These are phyloP conservation scores for Cryoendolithus antarcticus DNA, from an alignment of 2,329 filamentous ascomycete species.

Conservation along the genomic window DNA sequence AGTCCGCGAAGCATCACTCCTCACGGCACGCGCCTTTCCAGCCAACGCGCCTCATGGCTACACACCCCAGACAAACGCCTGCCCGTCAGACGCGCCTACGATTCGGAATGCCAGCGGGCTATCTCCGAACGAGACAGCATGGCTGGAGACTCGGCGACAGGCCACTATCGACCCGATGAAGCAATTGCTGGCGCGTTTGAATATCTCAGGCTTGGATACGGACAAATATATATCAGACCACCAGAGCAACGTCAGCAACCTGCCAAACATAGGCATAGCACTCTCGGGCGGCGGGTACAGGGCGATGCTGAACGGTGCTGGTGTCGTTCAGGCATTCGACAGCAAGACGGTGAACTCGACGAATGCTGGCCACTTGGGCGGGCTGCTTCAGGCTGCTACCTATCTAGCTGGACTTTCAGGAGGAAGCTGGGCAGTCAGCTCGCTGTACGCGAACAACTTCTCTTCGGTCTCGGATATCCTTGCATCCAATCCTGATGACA, in stretches of 20 bases:
- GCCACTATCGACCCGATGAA: slow-evolving; percentile 65
- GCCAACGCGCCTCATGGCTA: slow-evolving; percentile 57
- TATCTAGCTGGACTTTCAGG: slow-evolving; percentile 73
- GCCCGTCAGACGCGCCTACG: slow-evolving; percentile 54
- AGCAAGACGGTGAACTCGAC: slow-evolving; percentile 53
- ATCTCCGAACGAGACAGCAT: slow-evolving; percentile 58
- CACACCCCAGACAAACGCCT: slow-evolving; percentile 53
- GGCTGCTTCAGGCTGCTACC: slow-evolving; percentile 66
- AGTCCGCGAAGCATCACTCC: not conserved
- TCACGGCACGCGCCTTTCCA: slow-evolving; percentile 20
- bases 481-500: slow-evolving; percentile 27
- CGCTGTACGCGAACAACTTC: slow-evolving; percentile 66
- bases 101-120: slow-evolving; percentile 52
- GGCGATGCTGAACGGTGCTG: slow-evolving; percentile 70
- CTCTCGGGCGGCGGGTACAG: slow-evolving; percentile 76
- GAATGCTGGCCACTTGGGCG: slow-evolving; percentile 56
- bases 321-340: slow-evolving; percentile 71
- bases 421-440: slow-evolving; percentile 75
- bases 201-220: slow-evolving; percentile 65
- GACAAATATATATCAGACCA: slow-evolving; percentile 53
- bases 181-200: slow-evolving; percentile 56
- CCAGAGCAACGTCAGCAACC: slow-evolving; percentile 40
- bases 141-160: slow-evolving; percentile 59
- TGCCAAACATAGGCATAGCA: slow-evolving; percentile 63
- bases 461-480: slow-evolving; percentile 50